phyloP scores from a whole-genome alignment of 179 eudicot species.

The Silene noctiflora region DNA sequence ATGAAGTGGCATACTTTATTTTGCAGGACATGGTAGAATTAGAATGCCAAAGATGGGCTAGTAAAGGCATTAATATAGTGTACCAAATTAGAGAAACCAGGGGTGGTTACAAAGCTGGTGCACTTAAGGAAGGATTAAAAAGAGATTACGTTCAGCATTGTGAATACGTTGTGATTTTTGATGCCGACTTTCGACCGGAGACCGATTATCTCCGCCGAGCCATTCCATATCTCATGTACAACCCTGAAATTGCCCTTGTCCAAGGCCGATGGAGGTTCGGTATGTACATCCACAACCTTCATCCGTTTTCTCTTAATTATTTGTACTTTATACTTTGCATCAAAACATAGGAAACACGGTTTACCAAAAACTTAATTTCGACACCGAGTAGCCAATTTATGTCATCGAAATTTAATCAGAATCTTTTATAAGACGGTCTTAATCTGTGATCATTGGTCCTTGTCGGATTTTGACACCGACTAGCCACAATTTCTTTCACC shows the following conservation, averaged over 20 bases:
- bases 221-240: slow-evolving; percentile 58
- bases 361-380: not conserved
- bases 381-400: no score
- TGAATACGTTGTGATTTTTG: slow-evolving; percentile 67
- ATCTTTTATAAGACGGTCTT: no score
- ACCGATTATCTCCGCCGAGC: slow-evolving; percentile 68
- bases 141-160: slow-evolving; percentile 65
- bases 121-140: slow-evolving; percentile 74
- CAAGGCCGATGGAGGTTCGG: slow-evolving; percentile 91
- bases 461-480: no score
- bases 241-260: slow-evolving; percentile 65
- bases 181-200: slow-evolving; percentile 79
- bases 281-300: slow-evolving; percentile 26
- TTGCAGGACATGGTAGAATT: slow-evolving; percentile 69
- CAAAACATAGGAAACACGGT: not conserved
- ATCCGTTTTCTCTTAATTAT: not conserved
- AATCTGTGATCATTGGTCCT: no score
- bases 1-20: not conserved
- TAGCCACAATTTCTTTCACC: no score
- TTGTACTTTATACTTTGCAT: not conserved
- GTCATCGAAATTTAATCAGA: no score
- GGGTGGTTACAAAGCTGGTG: slow-evolving; percentile 84
- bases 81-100: slow-evolving; percentile 77
- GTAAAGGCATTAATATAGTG: slow-evolving; percentile 60
- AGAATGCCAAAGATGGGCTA: slow-evolving; percentile 73